A percentile compares a stretch with the other conserved stretches of the same genome.
phyloP scores from a whole-genome alignment of 768 basidiomycete genomes.

The Hemileccinum impolitum region DNA sequence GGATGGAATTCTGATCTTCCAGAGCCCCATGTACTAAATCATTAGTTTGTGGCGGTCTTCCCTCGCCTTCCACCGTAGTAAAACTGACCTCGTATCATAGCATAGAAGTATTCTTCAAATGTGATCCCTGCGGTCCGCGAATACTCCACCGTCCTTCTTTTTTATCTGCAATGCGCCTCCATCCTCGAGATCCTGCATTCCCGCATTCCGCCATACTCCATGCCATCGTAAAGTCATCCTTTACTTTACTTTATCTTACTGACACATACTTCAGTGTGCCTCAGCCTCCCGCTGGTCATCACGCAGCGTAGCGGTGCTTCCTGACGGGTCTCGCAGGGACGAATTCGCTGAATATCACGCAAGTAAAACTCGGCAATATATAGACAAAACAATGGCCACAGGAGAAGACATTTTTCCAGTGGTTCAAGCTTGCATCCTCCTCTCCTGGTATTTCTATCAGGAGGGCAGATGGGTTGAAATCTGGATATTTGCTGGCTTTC shows the following conservation, averaged over 20 bases:
- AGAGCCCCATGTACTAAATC: constrained; percentile 65
- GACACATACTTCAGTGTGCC: constrained; percentile 54
- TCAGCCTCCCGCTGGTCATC: constrained; percentile 82
- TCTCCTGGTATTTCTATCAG: constrained; percentile 90
- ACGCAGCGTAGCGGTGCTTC: constrained; percentile 58
- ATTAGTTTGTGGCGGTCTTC: constrained; percentile 55
- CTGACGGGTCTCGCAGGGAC: constrained; percentile 77
- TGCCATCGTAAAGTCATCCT: constrained; percentile 63
- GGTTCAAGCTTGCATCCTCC: constrained; percentile 80
- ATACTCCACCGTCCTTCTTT: constrained; percentile 82
- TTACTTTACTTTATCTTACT: constrained; percentile 8
- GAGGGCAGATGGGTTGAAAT: constrained; percentile 90
- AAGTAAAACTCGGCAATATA: constrained; percentile 81
- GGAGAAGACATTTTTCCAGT: constrained; percentile 85
- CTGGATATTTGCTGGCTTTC: constrained; percentile 87
- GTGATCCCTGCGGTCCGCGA: constrained; percentile 82
- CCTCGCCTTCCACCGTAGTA: constrained; percentile 4
- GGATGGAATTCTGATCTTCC: constrained; percentile 89
- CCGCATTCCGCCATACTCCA: constrained; percentile 89
- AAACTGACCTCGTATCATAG: constrained; percentile 36
- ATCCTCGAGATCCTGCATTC: constrained; percentile 78
- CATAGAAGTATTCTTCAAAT: constrained; percentile 84
- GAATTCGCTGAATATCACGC: constrained; percentile 87
- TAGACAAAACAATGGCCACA: constrained; percentile 87
- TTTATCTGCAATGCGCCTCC: constrained; percentile 71